A percentile compares a stretch with the other conserved stretches of the same genome.
Conservation (phyloP, 2,329 filamentous ascomycete genomes). For the Fusarium vanettenii region DNA sequence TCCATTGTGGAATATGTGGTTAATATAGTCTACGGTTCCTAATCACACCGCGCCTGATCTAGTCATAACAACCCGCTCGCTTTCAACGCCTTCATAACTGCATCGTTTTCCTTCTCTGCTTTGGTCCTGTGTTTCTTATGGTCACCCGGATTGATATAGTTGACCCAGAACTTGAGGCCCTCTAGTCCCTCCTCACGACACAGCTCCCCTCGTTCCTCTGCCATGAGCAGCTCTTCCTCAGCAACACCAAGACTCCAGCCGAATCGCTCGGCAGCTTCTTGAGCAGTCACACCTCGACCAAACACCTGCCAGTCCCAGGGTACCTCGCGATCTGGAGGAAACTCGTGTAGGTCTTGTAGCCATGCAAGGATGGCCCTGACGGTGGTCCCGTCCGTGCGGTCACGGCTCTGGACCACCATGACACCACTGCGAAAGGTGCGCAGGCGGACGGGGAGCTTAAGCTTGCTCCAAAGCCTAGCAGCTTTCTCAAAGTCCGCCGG, state of each 20-base stretch:
- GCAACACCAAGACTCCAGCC: constrained; percentile 98
- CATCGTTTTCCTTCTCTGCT: constrained; percentile 52
- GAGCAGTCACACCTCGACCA: constrained; percentile 87
- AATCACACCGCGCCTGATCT: constrained; percentile 8
- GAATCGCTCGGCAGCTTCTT: constrained; percentile 89
- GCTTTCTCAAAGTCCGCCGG: constrained; percentile 93
- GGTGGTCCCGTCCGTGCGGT: constrained; percentile 91
- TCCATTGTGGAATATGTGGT: not conserved
- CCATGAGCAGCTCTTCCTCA: constrained; percentile 96
- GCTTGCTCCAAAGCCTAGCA: constrained; percentile 85
- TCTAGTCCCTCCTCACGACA: constrained; percentile 94
- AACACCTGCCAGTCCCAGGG: constrained; percentile 82
- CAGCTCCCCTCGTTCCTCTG: constrained; percentile 86
- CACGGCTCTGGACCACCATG: constrained; percentile 90
- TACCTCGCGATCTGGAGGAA: constrained; percentile 72
- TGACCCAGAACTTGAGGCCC: constrained; percentile 93
- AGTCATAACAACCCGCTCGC: constrained; percentile 50
- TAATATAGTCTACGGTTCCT: constrained; percentile 17
- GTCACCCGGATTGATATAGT: constrained; percentile 68
- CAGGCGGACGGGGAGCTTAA: constrained; percentile 87
- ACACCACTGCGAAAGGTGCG: constrained; percentile 92
- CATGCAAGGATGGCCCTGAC: constrained; percentile 80
- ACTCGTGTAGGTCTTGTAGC: constrained; percentile 78
- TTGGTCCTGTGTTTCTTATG: constrained; percentile 44
- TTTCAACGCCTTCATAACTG: constrained; percentile 56